These are phyloP conservation scores for Chlamydomonas asymmetrica DNA, from an alignment of 139 green algal species.

Conservation along the genomic window DNA sequence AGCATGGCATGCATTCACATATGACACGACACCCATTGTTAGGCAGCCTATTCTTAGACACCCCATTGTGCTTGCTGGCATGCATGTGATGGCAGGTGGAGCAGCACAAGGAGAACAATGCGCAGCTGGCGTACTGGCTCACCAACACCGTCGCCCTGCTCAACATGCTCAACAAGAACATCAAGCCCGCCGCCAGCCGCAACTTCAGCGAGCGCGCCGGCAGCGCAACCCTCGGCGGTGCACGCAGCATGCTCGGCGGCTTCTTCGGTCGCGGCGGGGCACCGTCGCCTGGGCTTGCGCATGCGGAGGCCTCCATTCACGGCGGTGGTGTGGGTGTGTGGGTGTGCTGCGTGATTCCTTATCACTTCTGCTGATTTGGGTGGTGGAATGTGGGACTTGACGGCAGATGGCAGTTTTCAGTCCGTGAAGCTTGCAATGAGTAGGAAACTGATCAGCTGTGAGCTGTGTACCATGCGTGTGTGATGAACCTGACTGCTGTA, in stretches of 20 bases:
- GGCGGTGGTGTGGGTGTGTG: slow-evolving; percentile 67
- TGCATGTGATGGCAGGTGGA: slow-evolving; percentile 61
- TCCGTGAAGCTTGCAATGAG: no score
- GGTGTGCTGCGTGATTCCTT: no score
- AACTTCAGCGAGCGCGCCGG: slow-evolving; percentile 20
- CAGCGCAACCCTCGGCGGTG: slow-evolving; percentile 12
- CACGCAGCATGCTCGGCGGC: slow-evolving; percentile 46
- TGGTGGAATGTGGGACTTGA: neutral
- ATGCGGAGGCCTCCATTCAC: slow-evolving; percentile 79
- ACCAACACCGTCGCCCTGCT: slow-evolving; percentile 94
- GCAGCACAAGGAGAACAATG: slow-evolving; percentile 85
- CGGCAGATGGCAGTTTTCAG: no score
- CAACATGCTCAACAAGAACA: slow-evolving; percentile 92
- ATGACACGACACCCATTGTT: no score
- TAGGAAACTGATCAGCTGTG: no score
- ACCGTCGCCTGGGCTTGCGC: neutral
- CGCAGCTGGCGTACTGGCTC: slow-evolving; percentile 91
- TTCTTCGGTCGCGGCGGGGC: slow-evolving; percentile 8
- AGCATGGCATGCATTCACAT: no score
- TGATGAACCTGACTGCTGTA: neutral
- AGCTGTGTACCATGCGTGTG: neutral
- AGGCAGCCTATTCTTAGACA: no score
- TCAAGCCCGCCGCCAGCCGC: slow-evolving; percentile 69
- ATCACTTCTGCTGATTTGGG: no score
- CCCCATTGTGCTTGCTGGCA: neutral